Evolutionary conservation across 441 rosid genomes (phyloP).

Genomic region (Biscutella auriculata): DNA sequence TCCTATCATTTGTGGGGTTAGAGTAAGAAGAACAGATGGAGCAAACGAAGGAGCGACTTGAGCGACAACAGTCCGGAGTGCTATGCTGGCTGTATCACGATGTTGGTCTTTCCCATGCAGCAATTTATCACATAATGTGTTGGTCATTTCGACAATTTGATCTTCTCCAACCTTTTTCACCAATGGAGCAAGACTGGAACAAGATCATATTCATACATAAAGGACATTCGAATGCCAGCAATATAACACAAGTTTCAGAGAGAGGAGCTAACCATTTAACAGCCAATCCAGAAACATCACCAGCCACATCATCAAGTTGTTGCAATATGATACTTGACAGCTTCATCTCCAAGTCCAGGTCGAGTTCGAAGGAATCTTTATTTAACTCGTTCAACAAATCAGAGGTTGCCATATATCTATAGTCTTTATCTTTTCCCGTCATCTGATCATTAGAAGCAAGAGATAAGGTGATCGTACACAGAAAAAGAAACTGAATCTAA

Average conservation of each 20-base stretch:
- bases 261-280: slow-evolving; percentile 70
- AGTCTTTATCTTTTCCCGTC: slow-evolving; percentile 98
- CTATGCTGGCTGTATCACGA: slow-evolving; percentile 95
- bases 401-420: slow-evolving; percentile 96
- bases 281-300: slow-evolving; percentile 99
- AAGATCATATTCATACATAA: slow-evolving; percentile 17
- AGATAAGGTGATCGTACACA: background rate
- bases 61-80: slow-evolving; percentile 73
- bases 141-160: slow-evolving; percentile 77
- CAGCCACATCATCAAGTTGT: slow-evolving; percentile 95
- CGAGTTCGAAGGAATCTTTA: slow-evolving; percentile 77
- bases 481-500: background rate
- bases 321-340: slow-evolving; percentile 67
- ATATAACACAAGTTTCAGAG: background rate
- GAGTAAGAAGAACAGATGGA: slow-evolving; percentile 53
- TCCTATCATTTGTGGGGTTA: slow-evolving; percentile 62
- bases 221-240: background rate
- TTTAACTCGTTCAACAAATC: slow-evolving; percentile 89
- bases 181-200: slow-evolving; percentile 82
- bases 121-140: slow-evolving; percentile 63
- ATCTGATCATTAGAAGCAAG: slow-evolving; percentile 35
- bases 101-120: slow-evolving; percentile 87
- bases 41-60: slow-evolving; percentile 68
- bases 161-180: slow-evolving; percentile 81
- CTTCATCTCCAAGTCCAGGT: slow-evolving; percentile 72